Conservation (phyloP, 2,329 filamentous ascomycete genomes). For the Fusarium coffeatum region DNA sequence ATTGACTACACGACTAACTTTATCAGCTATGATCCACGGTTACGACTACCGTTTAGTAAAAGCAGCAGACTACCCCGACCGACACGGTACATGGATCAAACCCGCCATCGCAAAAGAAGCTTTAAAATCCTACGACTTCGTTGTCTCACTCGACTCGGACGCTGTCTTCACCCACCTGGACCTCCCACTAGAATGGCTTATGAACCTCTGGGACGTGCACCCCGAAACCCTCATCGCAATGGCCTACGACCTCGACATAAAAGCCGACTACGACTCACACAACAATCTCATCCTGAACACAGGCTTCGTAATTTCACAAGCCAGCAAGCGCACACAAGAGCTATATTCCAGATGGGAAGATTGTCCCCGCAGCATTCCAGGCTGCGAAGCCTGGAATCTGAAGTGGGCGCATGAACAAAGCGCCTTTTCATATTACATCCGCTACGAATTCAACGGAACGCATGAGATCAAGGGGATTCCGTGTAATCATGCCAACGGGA, state of each 20-base stretch:
- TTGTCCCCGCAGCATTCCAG: slow-evolving; percentile 10
- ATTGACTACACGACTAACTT: not conserved
- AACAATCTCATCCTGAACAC: slow-evolving; percentile 43
- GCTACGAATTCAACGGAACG: slow-evolving; percentile 14
- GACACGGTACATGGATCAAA: slow-evolving; percentile 60
- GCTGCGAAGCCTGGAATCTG: slow-evolving; percentile 11
- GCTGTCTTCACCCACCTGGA: slow-evolving; percentile 56
- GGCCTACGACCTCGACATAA: slow-evolving; percentile 57
- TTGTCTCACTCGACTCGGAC: slow-evolving; percentile 60
- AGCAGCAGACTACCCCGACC: slow-evolving; percentile 54
- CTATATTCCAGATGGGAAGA: slow-evolving; percentile 35
- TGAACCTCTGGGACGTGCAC: slow-evolving; percentile 59
- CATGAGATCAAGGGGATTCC: slow-evolving; percentile 14
- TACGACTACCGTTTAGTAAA: slow-evolving; percentile 62
- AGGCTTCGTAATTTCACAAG: slow-evolving; percentile 39
- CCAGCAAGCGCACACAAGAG: slow-evolving; percentile 40
- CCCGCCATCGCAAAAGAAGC: slow-evolving; percentile 54
- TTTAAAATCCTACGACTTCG: slow-evolving; percentile 54
- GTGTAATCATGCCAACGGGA: slow-evolving; percentile 12
- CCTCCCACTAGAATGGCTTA: slow-evolving; percentile 60
- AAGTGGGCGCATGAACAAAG: slow-evolving; percentile 19
- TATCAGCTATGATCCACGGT: slow-evolving; percentile 55
- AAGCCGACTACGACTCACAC: slow-evolving; percentile 52
- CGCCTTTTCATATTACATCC: slow-evolving; percentile 20
- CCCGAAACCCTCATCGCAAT: slow-evolving; percentile 57